Conservation (phyloP, 768 basidiomycete species). For the Termitomyces sp. region DNA sequence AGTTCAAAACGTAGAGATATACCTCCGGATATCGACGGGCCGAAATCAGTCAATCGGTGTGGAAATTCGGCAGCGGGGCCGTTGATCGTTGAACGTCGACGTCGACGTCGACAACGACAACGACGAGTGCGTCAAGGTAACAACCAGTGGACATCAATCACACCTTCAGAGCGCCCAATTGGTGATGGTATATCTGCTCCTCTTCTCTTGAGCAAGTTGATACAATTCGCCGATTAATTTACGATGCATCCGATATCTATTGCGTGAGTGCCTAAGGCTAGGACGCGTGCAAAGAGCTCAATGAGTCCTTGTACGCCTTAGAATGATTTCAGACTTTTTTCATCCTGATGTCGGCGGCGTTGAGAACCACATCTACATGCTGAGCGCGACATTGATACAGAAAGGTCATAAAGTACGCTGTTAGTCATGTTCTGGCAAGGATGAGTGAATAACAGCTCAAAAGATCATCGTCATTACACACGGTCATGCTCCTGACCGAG, state of each 20-base stretch:
- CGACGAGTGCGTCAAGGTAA: background rate
- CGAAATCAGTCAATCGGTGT: background rate
- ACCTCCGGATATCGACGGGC: background rate
- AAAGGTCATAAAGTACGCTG: conserved; percentile 75
- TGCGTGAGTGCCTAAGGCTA: conserved; percentile 22
- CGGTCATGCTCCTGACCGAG: conserved; percentile 77
- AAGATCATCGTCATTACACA: conserved; percentile 96
- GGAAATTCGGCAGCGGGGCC: background rate
- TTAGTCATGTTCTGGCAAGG: background rate
- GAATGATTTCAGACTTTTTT: conserved; percentile 98
- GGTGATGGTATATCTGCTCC: background rate
- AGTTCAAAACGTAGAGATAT: background rate
- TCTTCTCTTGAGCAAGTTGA: background rate
- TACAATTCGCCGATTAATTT: background rate
- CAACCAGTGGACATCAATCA: background rate
- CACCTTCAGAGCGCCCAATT: background rate
- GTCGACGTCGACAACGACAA: background rate
- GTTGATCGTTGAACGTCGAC: background rate
- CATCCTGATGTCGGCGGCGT: conserved; percentile 92
- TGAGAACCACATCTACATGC: conserved; percentile 93
- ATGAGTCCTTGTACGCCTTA: conserved; percentile 22
- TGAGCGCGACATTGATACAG: conserved; percentile 75
- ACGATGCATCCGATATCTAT: conserved; percentile 30
- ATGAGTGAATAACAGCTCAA: background rate
- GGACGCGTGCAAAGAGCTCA: background rate